A percentile compares a stretch with the other conserved stretches of the same genome.
Evolutionary conservation across 2,329 filamentous ascomycete genomes (phyloP).

Genomic region (Aspergillus texensis): DNA sequence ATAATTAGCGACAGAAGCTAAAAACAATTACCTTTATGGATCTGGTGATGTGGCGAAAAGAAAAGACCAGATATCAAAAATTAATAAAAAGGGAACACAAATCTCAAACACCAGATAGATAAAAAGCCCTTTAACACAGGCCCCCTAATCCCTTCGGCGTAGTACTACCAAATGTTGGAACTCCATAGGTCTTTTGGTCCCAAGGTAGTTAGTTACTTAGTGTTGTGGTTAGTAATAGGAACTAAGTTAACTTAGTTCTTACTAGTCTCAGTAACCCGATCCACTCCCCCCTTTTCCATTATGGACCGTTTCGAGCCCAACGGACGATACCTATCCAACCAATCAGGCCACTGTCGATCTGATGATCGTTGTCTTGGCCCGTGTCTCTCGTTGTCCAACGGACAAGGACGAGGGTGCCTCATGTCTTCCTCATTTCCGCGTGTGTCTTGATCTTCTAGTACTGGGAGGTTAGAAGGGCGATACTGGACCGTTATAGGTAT

Average conservation of each 20-base stretch:
- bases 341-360: slow-evolving; percentile 24
- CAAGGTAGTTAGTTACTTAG: not conserved
- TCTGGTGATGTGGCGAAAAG: not conserved
- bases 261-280: not conserved
- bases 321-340: slow-evolving; percentile 10
- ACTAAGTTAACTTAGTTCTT: not conserved
- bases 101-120: not conserved
- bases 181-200: not conserved
- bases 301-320: slow-evolving; percentile 15
- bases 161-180: not conserved
- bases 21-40: not conserved
- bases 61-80: not conserved
- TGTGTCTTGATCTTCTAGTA: not conserved
- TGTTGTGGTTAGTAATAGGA: not conserved
- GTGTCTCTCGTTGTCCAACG: slow-evolving; percentile 9
- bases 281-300: slow-evolving; percentile 13
- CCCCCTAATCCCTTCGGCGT: not conserved
- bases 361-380: slow-evolving; percentile 24
- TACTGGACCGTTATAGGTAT: not conserved
- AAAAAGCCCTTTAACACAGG: not conserved
- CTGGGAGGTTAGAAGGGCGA: not conserved
- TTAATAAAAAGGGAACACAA: not conserved
- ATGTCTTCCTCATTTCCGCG: not conserved
- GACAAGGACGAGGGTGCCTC: not conserved
- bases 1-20: not conserved